Base-by-base conservation (phyloP, 169 alveolate species). In the Plasmodium vivax region DNA sequence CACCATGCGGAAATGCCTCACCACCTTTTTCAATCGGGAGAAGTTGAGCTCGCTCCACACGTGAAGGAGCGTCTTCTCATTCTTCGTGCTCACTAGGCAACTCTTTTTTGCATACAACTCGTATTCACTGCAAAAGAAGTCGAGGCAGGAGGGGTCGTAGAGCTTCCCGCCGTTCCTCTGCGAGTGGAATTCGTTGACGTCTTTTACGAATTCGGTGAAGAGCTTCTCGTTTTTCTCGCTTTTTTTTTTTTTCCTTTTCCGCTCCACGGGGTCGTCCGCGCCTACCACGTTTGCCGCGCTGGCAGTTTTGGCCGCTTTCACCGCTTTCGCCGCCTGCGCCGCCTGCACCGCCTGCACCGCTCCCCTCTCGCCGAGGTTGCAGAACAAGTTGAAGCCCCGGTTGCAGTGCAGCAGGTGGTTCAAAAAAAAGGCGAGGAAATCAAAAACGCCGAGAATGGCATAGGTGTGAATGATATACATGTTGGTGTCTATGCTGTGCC, bases 121-220 rank as follows among this genome's bases (percentile, higher is more conserved):
- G 47, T 88, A 88, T 41, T 88, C 94, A 62, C 90, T 88, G 74
- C 94, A 88, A 36, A 88, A 88, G 54, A 32, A 88, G 36, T 88
- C 72, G 1, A 88, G 75, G 72, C 77, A 43, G 6, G 84, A 41
- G 34, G n/a, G 83, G 74, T 88, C 84, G 36, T 12, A 10, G 7
- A 58, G 32, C 51, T 62, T 88, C 19, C 32, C 81, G 10, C 23
- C 51, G 54, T 88, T 88, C 51, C 51, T 88, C 36, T 88, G 82
- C 34, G 62, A 23, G 7, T 41, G 32, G 38, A 58, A 87, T 43
- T 38, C 62, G 54, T 75, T 56, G 3, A 88, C 43, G 56, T 88
- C 94, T 56, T 88, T 80, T 80, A 88, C 38, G 80, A 80, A 88
- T 16, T 68, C 84, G 32, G 51, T 79, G 71, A 88, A 88, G 16